A percentile compares a stretch with the other conserved stretches of the same genome.
Conservation (phyloP, 495 filamentous ascomycete species). For the Penicillium ucsense region DNA sequence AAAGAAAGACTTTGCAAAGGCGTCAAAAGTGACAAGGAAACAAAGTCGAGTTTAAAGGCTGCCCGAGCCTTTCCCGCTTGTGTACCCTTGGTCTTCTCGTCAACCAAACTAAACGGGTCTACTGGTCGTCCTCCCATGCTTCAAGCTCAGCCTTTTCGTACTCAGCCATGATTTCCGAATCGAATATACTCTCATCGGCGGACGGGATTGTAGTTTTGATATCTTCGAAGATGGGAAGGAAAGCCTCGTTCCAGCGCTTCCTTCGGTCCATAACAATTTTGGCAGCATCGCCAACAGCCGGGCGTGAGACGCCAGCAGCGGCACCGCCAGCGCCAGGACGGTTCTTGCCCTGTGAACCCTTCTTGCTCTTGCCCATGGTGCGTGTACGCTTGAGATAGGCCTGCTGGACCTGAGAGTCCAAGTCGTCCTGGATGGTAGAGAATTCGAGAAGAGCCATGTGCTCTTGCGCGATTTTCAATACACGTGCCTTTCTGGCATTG, state of each 20-base stretch:
- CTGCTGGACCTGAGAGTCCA: conserved; percentile 89
- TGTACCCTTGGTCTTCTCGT: too few species aligned
- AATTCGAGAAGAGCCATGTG: conserved; percentile 94
- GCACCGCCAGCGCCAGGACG: conserved; percentile 55
- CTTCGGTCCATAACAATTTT: conserved; percentile 83
- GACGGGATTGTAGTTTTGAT: conserved; percentile 51
- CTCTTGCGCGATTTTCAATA: conserved; percentile 78
- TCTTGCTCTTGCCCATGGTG: conserved; percentile 87
- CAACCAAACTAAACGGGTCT: background rate
- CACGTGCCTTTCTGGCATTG: conserved; percentile 76
- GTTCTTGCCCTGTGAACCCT: conserved; percentile 57
- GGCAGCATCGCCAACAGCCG: conserved; percentile 85
- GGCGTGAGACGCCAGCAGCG: conserved; percentile 48
- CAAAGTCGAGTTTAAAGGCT: too few species aligned
- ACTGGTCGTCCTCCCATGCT: conserved; percentile 66
- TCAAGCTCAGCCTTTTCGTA: conserved; percentile 63
- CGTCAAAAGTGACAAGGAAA: background rate
- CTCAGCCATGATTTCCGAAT: conserved; percentile 42
- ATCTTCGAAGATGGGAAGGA: conserved; percentile 77
- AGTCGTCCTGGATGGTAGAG: conserved; percentile 89
- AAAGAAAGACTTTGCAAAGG: background rate
- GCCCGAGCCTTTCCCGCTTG: too few species aligned
- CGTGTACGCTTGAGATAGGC: conserved; percentile 95
- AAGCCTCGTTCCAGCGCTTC: conserved; percentile 75
- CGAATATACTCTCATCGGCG: conserved; percentile 55